phyloP scores from a whole-genome alignment of 768 basidiomycete species.

The Tricholoma sp. region DNA sequence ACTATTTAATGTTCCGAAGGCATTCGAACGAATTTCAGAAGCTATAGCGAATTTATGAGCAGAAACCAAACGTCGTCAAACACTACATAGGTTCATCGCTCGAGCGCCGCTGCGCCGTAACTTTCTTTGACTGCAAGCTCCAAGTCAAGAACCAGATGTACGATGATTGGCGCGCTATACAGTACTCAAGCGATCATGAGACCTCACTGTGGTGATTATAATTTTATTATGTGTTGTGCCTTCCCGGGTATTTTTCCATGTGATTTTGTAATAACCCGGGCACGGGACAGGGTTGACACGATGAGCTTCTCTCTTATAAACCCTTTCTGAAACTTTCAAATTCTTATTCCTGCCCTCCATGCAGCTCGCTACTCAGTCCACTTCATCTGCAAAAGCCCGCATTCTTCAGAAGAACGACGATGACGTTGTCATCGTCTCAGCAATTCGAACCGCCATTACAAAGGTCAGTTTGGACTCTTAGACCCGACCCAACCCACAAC shows the following conservation, averaged over 20 bases:
- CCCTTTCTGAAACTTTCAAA: not conserved
- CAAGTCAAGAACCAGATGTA: no score
- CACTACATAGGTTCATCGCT: no score
- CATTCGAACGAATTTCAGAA: no score
- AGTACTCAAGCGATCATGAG: no score
- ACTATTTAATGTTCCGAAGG: no score
- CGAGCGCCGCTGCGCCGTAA: no score
- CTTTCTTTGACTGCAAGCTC: no score
- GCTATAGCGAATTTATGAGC: no score
- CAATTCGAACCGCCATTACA: slow-evolving; percentile 87
- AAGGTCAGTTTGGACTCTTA: slow-evolving; percentile 54
- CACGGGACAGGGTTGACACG: not conserved
- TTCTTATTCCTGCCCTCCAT: not conserved
- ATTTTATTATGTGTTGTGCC: no score
- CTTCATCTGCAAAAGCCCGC: slow-evolving; percentile 45
- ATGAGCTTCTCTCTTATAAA: not conserved
- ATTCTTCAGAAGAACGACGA: slow-evolving; percentile 70
- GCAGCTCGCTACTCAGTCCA: not conserved
- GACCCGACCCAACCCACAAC: slow-evolving; percentile 2
- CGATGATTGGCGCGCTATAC: no score
- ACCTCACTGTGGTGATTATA: no score
- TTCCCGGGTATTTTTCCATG: not conserved
- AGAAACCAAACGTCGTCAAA: no score
- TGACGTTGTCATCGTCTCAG: slow-evolving; percentile 88
- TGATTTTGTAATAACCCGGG: not conserved